Conservation (phyloP, 129 eudicot species). For the Chrysanthemum lavandulifolium region DNA sequence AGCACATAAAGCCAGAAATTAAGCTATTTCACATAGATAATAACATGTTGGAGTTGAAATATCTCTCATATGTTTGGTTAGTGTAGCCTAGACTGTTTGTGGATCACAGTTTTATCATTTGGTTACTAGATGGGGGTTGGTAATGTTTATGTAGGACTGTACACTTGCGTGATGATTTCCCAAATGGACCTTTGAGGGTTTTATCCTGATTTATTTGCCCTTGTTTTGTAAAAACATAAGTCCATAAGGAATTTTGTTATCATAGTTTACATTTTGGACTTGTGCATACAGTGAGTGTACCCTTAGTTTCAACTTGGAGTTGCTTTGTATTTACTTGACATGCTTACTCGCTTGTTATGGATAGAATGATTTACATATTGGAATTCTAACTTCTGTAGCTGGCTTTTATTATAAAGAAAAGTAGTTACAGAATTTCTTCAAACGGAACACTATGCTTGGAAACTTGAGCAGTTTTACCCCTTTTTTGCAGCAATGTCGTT, state of each 20-base stretch:
- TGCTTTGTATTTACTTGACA: too few species aligned
- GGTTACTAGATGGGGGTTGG: background rate
- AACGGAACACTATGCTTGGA: background rate
- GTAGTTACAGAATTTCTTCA: background rate
- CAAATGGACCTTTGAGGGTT: background rate
- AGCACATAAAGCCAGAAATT: too few species aligned
- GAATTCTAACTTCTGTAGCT: background rate
- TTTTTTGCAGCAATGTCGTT: slow-evolving; percentile 14
- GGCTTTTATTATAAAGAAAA: slow-evolving; percentile 5
- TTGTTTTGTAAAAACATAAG: background rate
- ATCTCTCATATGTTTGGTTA: background rate
- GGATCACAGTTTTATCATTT: background rate
- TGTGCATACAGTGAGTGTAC: background rate
- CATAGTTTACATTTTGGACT: background rate
- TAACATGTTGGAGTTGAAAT: too few species aligned
- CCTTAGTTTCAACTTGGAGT: background rate
- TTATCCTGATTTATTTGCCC: background rate
- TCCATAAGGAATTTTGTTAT: background rate
- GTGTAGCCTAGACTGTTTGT: background rate
- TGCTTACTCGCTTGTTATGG: slow-evolving; percentile 13
- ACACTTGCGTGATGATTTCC: background rate
- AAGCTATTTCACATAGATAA: too few species aligned
- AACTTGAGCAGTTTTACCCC: background rate
- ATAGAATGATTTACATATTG: background rate
- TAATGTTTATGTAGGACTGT: background rate